Evolutionary conservation across 2,329 filamentous ascomycete species (phyloP).

Genomic region (Teratosphaeria nubilosa): DNA sequence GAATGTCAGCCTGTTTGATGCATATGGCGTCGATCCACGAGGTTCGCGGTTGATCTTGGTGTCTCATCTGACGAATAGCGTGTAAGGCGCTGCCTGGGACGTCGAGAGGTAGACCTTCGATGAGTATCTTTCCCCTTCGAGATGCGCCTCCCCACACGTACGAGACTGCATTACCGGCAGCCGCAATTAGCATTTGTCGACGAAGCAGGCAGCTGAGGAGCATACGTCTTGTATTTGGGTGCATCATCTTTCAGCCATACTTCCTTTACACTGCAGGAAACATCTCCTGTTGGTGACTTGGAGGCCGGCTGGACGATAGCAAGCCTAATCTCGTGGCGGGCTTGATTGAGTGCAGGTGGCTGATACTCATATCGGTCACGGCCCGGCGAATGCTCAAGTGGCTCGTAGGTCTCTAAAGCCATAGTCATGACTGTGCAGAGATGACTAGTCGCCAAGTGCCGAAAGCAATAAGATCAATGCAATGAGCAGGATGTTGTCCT

Average conservation of each 20-base stretch:
- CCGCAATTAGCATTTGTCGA: not conserved
- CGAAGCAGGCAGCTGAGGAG: not conserved
- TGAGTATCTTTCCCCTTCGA: not conserved
- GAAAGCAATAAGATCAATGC: too few relatives aligned
- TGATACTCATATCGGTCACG: not conserved
- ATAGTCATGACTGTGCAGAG: too few relatives aligned
- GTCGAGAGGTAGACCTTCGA: not conserved
- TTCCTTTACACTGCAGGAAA: not conserved
- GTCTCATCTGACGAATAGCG: not conserved
- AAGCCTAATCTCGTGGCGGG: not conserved
- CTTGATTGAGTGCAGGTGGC: not conserved
- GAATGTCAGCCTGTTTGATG: not conserved
- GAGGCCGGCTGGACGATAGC: not conserved
- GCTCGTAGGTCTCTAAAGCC: too few relatives aligned
- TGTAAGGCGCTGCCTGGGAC: not conserved
- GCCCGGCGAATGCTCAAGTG: too few relatives aligned
- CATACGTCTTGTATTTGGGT: not conserved
- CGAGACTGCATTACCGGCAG: not conserved
- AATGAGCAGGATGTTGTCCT: too few relatives aligned
- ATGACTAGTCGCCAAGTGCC: too few relatives aligned
- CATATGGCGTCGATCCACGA: constrained; percentile 1
- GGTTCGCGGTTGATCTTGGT: not conserved
- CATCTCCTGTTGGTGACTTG: not conserved
- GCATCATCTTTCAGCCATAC: not conserved
- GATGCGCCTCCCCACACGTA: not conserved